Percentiles rank a stretch among this genome's conserved stretches.
Conservation (phyloP, 2,329 filamentous ascomycete genomes). For the Thyridium curvatum region DNA sequence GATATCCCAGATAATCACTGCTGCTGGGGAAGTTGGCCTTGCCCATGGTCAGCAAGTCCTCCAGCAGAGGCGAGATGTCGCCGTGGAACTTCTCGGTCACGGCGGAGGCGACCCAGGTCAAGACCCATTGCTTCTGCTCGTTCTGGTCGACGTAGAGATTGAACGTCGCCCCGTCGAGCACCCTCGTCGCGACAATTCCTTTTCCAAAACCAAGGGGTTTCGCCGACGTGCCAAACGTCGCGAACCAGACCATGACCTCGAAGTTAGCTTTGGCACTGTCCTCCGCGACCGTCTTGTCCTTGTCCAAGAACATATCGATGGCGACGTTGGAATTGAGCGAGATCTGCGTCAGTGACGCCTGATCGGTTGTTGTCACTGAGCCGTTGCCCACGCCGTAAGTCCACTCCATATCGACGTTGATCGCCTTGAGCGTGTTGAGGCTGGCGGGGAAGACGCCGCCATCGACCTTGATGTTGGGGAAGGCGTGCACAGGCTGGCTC, state of each 20-base stretch:
- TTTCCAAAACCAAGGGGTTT: constrained; percentile 37
- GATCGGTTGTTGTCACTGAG: constrained; percentile 25
- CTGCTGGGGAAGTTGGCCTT: constrained; percentile 27
- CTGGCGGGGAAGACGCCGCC: constrained; percentile 33
- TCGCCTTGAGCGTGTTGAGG: constrained; percentile 27
- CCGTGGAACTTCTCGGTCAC: constrained; percentile 34
- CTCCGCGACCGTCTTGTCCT: constrained; percentile 28
- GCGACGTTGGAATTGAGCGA: constrained; percentile 48
- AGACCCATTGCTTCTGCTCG: constrained; percentile 32
- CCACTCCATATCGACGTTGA: constrained; percentile 42
- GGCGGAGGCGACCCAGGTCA: constrained; percentile 39
- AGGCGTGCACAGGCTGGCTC: constrained; percentile 45
- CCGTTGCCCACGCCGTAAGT: constrained; percentile 39
- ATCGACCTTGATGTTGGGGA: constrained; percentile 45
- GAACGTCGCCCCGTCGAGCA: constrained; percentile 34
- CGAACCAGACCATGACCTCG: constrained; percentile 55
- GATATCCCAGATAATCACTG: constrained; percentile 42
- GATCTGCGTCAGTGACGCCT: constrained; percentile 22
- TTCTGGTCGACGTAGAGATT: constrained; percentile 36
- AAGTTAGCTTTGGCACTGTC: constrained; percentile 34
- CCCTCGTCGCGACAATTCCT: constrained; percentile 23
- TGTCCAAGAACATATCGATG: constrained; percentile 52
- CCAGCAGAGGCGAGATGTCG: constrained; percentile 38
- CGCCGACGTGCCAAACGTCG: constrained; percentile 35
- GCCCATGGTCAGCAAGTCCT: constrained; percentile 26